Evolutionary conservation across 495 filamentous ascomycete genomes (phyloP).

Genomic region (Pseudomonodictys pantanalensis): DNA sequence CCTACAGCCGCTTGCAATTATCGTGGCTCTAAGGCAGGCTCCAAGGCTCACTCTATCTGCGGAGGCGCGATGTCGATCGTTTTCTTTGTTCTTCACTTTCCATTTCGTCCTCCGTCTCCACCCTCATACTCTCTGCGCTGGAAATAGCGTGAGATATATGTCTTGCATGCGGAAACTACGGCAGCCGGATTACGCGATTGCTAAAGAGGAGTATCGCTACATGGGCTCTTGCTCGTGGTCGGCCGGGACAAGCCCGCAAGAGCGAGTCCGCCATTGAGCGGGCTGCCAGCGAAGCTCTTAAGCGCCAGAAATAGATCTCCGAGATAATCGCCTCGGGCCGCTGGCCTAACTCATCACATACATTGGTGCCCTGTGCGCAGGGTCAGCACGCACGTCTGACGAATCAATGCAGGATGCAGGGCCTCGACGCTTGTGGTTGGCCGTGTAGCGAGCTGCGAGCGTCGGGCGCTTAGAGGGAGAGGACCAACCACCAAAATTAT

Average conservation of each 20-base stretch:
- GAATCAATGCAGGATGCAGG: constrained; percentile 22
- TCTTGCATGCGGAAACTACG: constrained; percentile 20
- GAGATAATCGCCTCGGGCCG: constrained; percentile 26
- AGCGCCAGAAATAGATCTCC: constrained; percentile 31
- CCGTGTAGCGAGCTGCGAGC: constrained; percentile 23
- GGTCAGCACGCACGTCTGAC: constrained; percentile 19
- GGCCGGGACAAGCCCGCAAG: background rate
- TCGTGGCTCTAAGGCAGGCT: constrained; percentile 1
- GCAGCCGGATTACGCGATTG: constrained; percentile 13
- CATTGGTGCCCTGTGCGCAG: constrained; percentile 28
- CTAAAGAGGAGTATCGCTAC: background rate
- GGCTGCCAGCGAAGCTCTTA: background rate
- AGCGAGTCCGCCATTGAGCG: background rate
- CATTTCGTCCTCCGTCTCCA: background rate
- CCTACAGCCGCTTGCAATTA: constrained; percentile 1
- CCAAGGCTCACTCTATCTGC: too few relatives aligned
- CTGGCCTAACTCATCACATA: constrained; percentile 32
- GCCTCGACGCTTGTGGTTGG: constrained; percentile 14
- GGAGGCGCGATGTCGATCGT: too few relatives aligned
- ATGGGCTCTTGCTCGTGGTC: constrained; percentile 5
- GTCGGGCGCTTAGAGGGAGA: constrained; percentile 30
- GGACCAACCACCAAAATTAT: constrained; percentile 33
- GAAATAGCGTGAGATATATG: constrained; percentile 18
- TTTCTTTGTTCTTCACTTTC: background rate
- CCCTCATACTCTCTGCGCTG: background rate